Percentiles rank a stretch among this genome's conserved stretches.
phyloP scores from a whole-genome alignment of 306 rosid species.

The Medicago arabica region DNA sequence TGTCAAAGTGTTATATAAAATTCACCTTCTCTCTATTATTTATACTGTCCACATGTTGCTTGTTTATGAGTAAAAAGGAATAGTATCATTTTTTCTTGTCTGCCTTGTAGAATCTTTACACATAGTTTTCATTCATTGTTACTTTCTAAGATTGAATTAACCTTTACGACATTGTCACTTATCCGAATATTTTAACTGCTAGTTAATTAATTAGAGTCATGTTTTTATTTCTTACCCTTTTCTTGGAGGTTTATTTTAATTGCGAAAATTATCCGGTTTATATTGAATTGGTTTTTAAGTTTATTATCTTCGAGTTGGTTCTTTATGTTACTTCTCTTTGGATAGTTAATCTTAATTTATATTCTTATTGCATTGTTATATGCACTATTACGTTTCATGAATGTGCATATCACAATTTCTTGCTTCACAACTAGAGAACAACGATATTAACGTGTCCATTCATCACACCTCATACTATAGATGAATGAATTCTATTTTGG shows the following conservation, averaged over 20 bases:
- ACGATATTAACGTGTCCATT: too few relatives aligned
- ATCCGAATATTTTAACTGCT: not conserved
- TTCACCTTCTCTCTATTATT: slow-evolving; percentile 27
- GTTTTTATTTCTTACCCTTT: not conserved
- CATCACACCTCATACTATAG: too few relatives aligned
- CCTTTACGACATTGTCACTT: slow-evolving; percentile 14
- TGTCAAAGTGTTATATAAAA: slow-evolving; percentile 31
- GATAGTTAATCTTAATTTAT: too few relatives aligned
- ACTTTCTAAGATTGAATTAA: not conserved
- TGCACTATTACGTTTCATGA: too few relatives aligned
- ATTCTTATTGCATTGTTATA: too few relatives aligned
- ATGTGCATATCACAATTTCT: too few relatives aligned
- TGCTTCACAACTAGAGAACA: too few relatives aligned
- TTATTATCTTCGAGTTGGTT: too few relatives aligned
- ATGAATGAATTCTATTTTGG: too few relatives aligned
- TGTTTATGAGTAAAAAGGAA: slow-evolving; percentile 16
- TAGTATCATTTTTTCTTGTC: slow-evolving; percentile 35
- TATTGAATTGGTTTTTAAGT: too few relatives aligned
- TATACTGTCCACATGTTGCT: slow-evolving; percentile 49
- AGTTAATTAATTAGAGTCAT: slow-evolving; percentile 5
- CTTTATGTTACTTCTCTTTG: too few relatives aligned
- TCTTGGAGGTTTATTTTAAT: not conserved
- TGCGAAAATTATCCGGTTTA: too few relatives aligned
- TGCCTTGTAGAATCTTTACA: slow-evolving; percentile 31
- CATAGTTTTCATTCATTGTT: not conserved